phyloP scores from a whole-genome alignment of 2,329 filamentous ascomycete genomes.

The Trichoderma pleuroti region DNA sequence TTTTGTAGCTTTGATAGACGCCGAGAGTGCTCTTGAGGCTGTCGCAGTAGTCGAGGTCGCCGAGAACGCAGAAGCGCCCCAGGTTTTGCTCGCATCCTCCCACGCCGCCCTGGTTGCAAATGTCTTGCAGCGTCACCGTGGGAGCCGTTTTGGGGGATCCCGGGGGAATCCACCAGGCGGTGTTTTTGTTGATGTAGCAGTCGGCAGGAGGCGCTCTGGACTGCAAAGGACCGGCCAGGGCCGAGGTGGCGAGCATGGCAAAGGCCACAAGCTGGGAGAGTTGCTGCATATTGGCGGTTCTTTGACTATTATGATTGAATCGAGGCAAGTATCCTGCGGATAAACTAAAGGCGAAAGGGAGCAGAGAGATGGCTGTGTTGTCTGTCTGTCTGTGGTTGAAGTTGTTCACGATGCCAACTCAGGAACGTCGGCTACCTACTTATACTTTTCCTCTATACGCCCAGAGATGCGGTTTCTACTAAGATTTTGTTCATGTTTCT shows the following conservation, averaged over 20 bases:
- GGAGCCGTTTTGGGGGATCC: neutral
- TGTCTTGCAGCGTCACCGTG: neutral
- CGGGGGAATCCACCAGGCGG: neutral
- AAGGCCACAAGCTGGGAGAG: neutral
- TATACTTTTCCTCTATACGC: neutral
- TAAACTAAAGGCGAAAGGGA: neutral
- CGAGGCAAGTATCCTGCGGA: neutral
- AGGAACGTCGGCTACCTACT: neutral
- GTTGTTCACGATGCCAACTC: neutral
- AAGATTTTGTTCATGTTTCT: neutral
- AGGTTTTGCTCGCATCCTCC: neutral
- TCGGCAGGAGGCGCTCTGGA: neutral
- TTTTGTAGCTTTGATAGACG: neutral
- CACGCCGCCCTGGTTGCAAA: neutral
- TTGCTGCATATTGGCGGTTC: neutral
- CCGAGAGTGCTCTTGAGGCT: neutral
- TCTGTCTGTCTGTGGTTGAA: neutral
- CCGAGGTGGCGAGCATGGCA: neutral
- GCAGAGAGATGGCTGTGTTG: neutral
- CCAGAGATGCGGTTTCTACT: neutral
- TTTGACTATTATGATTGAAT: neutral
- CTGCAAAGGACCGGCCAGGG: neutral
- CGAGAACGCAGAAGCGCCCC: neutral
- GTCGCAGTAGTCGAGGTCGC: neutral
- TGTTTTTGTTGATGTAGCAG: neutral